Base-by-base conservation (phyloP, 371 early-diverging fungal genomes). In the Enteropsectra breve region DNA sequence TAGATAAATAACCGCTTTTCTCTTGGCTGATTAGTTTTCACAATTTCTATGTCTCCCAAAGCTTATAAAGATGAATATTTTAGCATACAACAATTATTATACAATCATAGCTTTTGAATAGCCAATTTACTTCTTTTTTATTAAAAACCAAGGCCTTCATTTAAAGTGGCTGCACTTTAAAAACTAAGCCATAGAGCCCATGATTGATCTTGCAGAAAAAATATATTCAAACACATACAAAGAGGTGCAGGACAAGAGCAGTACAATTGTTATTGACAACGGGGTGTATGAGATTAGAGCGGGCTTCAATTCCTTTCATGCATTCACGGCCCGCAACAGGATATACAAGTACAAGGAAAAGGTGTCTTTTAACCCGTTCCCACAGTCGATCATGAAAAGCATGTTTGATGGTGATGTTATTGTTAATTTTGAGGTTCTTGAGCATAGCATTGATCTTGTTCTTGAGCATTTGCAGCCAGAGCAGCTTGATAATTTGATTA, bases 361-460 rank as follows among this genome's bases (percentile, higher is more conserved):
- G 23, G 28, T 55, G 40, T 56, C 30, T 28, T 61, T 69, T 52
- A 69, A 70, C n/a, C 48, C 30, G 30, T 66, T 67, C 26, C 62
- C 37, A 46, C 18, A 18, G 8, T 33, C 61, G 13, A 59, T 43
- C 0, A 28, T 61, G 1, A 76, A 72, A 29, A 63, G 48, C 5
- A 79, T 79, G 76, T 81, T 74, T 75, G 73, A 76, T 56, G 71
- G 73, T 13, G 70, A 76, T 46, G 69, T 77, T 38, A 63, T 79
- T 15, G 55, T 65, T 8, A 76, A 78, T 45, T 77, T 71, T 50
- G 76, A 79, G 8, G 61, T 69, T 23, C 52, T 77, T 26, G 75
- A 77, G 64, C 36, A 61, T 13, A 76, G 72, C 30, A 56, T 81
- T 40, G 60, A 77, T 47, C 37, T 59, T 33, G 50, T 77, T 37